A percentile compares a stretch with the other conserved stretches of the same genome.
phyloP scores from a whole-genome alignment of 352 stramenopile species.

The Globisporangium emineosum region DNA sequence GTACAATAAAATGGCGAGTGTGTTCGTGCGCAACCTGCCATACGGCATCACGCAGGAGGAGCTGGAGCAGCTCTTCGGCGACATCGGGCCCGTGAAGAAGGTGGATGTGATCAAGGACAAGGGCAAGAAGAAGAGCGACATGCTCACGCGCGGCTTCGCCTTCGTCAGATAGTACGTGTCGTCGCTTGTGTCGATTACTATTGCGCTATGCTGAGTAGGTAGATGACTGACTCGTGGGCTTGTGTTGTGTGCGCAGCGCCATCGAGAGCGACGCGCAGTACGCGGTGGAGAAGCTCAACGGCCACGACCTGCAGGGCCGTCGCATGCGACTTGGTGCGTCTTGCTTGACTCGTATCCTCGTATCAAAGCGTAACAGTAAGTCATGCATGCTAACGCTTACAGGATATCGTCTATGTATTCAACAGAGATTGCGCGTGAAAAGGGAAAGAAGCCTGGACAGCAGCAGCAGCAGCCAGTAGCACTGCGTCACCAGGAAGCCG shows the following conservation, averaged over 20 bases:
- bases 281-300: slow-evolving; percentile 75
- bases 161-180: slow-evolving; percentile 83
- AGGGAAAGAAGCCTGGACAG: slow-evolving; percentile 33
- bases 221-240: not conserved
- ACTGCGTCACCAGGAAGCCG: not conserved
- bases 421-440: slow-evolving; percentile 73
- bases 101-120: slow-evolving; percentile 90
- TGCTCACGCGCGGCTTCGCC: slow-evolving; percentile 79
- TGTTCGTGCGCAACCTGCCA: slow-evolving; percentile 87
- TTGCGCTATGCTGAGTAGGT: not conserved
- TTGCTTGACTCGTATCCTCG: not conserved
- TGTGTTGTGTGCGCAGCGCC: slow-evolving; percentile 34
- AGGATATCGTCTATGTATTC: not conserved
- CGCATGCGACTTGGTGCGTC: slow-evolving; percentile 78
- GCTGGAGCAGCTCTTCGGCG: slow-evolving; percentile 79
- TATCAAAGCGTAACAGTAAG: not conserved
- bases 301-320: slow-evolving; percentile 69
- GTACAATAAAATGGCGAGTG: slow-evolving; percentile 38
- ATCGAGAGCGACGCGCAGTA: slow-evolving; percentile 65
- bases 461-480: slow-evolving; percentile 15
- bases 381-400: not conserved
- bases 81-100: slow-evolving; percentile 81
- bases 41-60: slow-evolving; percentile 84
- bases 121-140: slow-evolving; percentile 77
- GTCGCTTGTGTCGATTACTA: not conserved